Conservation (phyloP, 257 asterid genomes). For the Rhazya stricta region DNA sequence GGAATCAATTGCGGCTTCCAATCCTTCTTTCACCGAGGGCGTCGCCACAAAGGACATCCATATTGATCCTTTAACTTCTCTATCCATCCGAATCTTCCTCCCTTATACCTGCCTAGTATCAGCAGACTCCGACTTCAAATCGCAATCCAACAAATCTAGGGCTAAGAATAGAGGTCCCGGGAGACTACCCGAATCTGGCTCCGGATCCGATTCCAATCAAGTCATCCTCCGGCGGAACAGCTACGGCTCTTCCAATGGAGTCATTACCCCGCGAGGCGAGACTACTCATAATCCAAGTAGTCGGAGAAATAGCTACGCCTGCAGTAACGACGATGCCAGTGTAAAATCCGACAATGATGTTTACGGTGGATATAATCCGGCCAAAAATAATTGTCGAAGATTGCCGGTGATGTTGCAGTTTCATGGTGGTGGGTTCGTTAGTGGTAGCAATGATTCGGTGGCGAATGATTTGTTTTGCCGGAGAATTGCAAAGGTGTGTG, state of each 20-base stretch:
- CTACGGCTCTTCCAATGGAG: conserved; percentile 35
- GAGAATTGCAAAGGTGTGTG: conserved; percentile 70
- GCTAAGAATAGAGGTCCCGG: conserved; percentile 15
- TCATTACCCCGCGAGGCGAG: conserved; percentile 22
- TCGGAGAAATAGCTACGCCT: conserved; percentile 58
- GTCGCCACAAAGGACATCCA: conserved; percentile 93
- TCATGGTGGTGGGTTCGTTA: conserved; percentile 92
- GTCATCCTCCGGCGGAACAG: conserved; percentile 42
- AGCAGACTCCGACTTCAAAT: conserved; percentile 28
- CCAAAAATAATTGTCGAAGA: conserved; percentile 37
- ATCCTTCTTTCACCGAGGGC: conserved; percentile 82
- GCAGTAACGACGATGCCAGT: conserved; percentile 35
- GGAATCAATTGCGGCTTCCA: conserved; percentile 61
- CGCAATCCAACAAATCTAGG: conserved; percentile 25
- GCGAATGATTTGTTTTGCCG: conserved; percentile 82
- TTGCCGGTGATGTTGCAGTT: conserved; percentile 80
- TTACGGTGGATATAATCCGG: conserved; percentile 74
- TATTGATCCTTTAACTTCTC: conserved; percentile 72
- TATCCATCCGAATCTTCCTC: conserved; percentile 72
- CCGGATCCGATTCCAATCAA: conserved; percentile 35
- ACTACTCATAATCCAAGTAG: conserved; percentile 15
- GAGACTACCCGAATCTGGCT: conserved; percentile 1
- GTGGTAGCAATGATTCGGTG: conserved; percentile 76
- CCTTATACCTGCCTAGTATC: conserved; percentile 67
- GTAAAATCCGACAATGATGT: conserved; percentile 44